These are phyloP conservation scores for Sporisorium graminicola DNA, from an alignment of 1,284 basidiomycete genomes.

Conservation along the genomic window DNA sequence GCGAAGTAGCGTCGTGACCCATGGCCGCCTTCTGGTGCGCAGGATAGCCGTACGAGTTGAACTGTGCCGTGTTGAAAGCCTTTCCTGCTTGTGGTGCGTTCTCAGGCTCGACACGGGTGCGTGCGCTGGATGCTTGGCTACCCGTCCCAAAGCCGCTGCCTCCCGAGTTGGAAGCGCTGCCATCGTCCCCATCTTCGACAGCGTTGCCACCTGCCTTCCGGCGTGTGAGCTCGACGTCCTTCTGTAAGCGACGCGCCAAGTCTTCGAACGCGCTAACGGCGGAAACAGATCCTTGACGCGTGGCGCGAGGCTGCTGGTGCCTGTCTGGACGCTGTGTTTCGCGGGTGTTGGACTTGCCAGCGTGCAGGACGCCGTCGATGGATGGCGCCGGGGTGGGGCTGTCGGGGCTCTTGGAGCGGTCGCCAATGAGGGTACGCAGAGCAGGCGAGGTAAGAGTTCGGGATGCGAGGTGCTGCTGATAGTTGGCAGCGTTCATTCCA, in stretches of 20 bases:
- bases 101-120: slow-evolving; percentile 37
- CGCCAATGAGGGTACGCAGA: slow-evolving; percentile 45
- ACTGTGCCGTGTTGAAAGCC: slow-evolving; percentile 18
- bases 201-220: slow-evolving; percentile 10
- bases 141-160: slow-evolving; percentile 52
- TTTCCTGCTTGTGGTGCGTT: slow-evolving; percentile 13
- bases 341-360: slow-evolving; percentile 13
- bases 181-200: slow-evolving; percentile 35
- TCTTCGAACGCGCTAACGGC: slow-evolving; percentile 46
- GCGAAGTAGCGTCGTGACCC: slow-evolving; percentile 20
- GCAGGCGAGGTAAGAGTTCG: slow-evolving; percentile 48
- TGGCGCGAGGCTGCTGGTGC: slow-evolving; percentile 26
- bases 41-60: slow-evolving; percentile 44
- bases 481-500: slow-evolving; percentile 47
- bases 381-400: slow-evolving; percentile 49
- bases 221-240: slow-evolving; percentile 43
- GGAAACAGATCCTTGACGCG: slow-evolving; percentile 14
- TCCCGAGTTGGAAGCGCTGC: slow-evolving; percentile 47
- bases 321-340: slow-evolving; percentile 17
- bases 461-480: slow-evolving; percentile 50
- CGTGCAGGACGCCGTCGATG: slow-evolving; percentile 37
- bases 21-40: slow-evolving; percentile 19
- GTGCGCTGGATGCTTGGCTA: slow-evolving; percentile 50
- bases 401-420: slow-evolving; percentile 50
- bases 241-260: slow-evolving; percentile 42